Evolutionary conservation across 495 filamentous ascomycete species (phyloP), one percentile per base, ranked within the genome.

Genomic region (Haplographium delicatum): DNA sequence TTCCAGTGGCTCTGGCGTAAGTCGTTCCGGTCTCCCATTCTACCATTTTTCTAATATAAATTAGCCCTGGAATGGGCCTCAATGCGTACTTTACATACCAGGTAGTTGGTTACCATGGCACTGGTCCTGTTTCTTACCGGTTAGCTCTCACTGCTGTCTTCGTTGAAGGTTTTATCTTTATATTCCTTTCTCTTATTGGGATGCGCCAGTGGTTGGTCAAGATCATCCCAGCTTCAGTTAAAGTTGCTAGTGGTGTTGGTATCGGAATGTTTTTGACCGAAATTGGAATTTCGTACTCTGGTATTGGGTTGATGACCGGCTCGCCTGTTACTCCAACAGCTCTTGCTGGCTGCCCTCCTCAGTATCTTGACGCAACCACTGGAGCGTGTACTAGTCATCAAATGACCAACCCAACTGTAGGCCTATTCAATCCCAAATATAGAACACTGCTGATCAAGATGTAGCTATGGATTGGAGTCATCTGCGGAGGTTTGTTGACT

Each of bases 71-170:
- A 11, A 90, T 91, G 87, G 84, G 84, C 18, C 65, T 88, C 35
- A 91, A 91, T 58, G 86, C 86, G 2, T 91, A 90, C 59, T 91
- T 91, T 55, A 82, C 87, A n/a, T 91, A 85, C 63, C 86, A 87
- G 45, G 87, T 91, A 23, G 86, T 91, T 22, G 87, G 87, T 13
- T 74, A 72, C 50, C 83, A 86, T 52, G 87, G 86, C 7, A 68
- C 65, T 1, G 86, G 86, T 3, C 60, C 77, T 37, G 75, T 91
- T 37, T 72, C 82, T 0, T 91, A 89, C 58, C 65, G 68, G 13
- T 66, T 88, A 4, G 87, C 87, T 9, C 71, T 90, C 38, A 89
- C 84, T n/a, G 87, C 87, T 4, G 84, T 91, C 38, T 91, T 91
- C 58, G 76, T 89, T 3, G 87, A 91, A 65, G 87, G 87, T 3